phyloP scores from a whole-genome alignment of 225 moss, liverwort and hornwort genomes.

The Asterella californica region DNA sequence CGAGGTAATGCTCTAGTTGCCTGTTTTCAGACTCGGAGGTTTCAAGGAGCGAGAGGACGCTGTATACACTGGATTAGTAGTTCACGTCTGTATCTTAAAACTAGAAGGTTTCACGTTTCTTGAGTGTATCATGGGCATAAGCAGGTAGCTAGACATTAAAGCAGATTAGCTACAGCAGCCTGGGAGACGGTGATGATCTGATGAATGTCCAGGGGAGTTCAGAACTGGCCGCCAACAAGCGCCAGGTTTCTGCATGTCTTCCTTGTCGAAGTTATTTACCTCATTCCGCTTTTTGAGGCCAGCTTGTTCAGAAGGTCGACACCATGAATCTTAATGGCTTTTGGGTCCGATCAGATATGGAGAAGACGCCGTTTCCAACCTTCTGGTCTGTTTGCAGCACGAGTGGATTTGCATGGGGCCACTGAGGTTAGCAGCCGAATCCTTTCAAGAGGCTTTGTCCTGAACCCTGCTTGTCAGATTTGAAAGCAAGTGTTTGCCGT shows the following conservation, averaged over 20 bases:
- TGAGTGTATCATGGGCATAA: too few relatives aligned
- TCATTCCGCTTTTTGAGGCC: background rate
- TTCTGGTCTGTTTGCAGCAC: conserved; percentile 90
- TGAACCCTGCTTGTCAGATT: background rate
- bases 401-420: conserved; percentile 82
- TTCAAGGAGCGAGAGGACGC: background rate
- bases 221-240: too few relatives aligned
- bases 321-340: background rate
- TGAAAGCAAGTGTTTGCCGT: too few relatives aligned
- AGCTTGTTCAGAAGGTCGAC: background rate
- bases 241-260: background rate
- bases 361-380: conserved; percentile 87
- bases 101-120: too few relatives aligned
- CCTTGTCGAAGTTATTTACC: background rate
- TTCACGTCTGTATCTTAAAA: too few relatives aligned
- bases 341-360: conserved; percentile 63
- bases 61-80: background rate
- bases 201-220: too few relatives aligned
- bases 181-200: too few relatives aligned
- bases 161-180: too few relatives aligned
- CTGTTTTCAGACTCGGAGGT: background rate
- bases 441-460: background rate
- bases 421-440: conserved; percentile 58
- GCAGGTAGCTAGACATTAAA: too few relatives aligned
- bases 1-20: conserved; percentile 43